Percentiles rank a stretch among this genome's conserved stretches.
Conservation (phyloP, 495 filamentous ascomycete genomes). For the Daldinia concentrica region DNA sequence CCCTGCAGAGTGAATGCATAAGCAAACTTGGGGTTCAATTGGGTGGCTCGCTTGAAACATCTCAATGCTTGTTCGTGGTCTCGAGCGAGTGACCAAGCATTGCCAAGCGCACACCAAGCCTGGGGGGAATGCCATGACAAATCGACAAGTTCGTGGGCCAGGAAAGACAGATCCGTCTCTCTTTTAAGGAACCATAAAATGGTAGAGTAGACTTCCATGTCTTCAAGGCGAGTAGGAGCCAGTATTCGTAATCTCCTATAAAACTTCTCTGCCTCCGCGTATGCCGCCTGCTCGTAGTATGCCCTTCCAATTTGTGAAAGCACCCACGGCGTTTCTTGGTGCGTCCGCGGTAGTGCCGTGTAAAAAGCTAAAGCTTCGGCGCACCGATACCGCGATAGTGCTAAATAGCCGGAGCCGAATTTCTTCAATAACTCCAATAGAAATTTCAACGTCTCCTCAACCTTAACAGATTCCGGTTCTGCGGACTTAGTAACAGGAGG, state of each 20-base stretch:
- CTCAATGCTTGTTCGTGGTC: slow-evolving; percentile 95
- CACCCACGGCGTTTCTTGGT: slow-evolving; percentile 96
- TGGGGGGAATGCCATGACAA: slow-evolving; percentile 86
- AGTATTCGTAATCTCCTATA: slow-evolving; percentile 79
- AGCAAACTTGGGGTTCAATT: slow-evolving; percentile 87
- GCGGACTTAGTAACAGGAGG: slow-evolving; percentile 53
- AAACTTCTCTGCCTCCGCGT: slow-evolving; percentile 83
- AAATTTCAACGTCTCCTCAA: slow-evolving; percentile 78
- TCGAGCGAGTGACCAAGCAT: slow-evolving; percentile 92
- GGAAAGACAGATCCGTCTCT: slow-evolving; percentile 88
- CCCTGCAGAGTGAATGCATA: slow-evolving; percentile 96
- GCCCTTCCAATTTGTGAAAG: slow-evolving; percentile 88
- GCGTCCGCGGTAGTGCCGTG: slow-evolving; percentile 70
- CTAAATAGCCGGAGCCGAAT: slow-evolving; percentile 80
- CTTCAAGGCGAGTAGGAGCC: slow-evolving; percentile 80
- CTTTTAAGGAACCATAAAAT: slow-evolving; percentile 96
- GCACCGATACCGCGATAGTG: slow-evolving; percentile 79
- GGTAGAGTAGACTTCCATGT: slow-evolving; percentile 98
- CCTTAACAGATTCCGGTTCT: slow-evolving; percentile 61
- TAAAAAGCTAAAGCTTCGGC: slow-evolving; percentile 77
- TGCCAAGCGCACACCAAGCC: slow-evolving; percentile 95
- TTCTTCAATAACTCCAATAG: slow-evolving; percentile 84
- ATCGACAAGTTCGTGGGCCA: slow-evolving; percentile 89
- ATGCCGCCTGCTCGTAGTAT: slow-evolving; percentile 86
- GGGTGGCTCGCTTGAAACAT: slow-evolving; percentile 94